Base-by-base conservation (phyloP, 1,139 yeast genomes). In the Kurtzmaniella quercitrusa region DNA sequence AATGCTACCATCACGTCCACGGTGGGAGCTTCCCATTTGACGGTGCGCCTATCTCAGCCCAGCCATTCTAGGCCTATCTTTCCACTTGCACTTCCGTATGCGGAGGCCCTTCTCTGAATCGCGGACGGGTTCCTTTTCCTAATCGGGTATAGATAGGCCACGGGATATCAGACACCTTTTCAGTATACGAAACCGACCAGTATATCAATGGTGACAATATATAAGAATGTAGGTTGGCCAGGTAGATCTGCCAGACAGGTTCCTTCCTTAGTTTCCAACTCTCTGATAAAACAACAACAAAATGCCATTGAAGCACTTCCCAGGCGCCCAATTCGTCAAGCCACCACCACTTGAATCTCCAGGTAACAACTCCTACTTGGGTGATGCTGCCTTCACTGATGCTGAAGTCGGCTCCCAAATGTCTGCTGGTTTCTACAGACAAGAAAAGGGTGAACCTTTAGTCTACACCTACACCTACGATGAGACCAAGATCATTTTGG, bases 401-500 rank as follows among this genome's bases (percentile, higher is more conserved):
- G 81, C 81, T 47, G 79, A 80, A 53, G 65, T 69, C 44, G 86
- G 78, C 40, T 62, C 79, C 55, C 80, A 79, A 56, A 77, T 82
- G 48, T 63, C 81, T 14, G 72, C 82, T 59, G 89, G 89, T 38
- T 82, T 82, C 66, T 82, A 77, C 73, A 75, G 72, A 56, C 87
- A 81, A 65, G 83, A 80, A 59, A 68, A 70, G 49, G 88, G 88
- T 47, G 82, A 79, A 57, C 77, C 84, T 41, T 74, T 82, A 56
- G 85, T 77, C 19, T 82, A 81, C 72, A 65, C 69, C 45, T 82
- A 82, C 63, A 67, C 67, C 57, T 82, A 81, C 62, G 88, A 82
- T 57, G 89, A 82, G 66, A 81, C 80, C 85, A 82, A 82, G 65
- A 71, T 82, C 54, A 73, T 81, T 57, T 66, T 82, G 52, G 85